phyloP scores from a whole-genome alignment of 352 stramenopile species.

The Pythium phragmitis region DNA sequence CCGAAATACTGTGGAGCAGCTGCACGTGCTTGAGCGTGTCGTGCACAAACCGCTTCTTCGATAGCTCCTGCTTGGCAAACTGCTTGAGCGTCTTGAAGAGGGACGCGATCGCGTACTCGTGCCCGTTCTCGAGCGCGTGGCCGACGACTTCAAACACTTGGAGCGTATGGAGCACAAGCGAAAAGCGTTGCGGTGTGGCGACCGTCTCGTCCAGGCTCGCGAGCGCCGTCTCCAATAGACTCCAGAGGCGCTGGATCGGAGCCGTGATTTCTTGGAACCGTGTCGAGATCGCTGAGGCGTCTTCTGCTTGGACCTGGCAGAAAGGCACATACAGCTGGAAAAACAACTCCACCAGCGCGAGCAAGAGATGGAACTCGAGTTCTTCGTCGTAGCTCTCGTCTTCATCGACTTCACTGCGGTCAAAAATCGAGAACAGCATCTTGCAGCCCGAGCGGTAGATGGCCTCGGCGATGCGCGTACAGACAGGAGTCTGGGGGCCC shows the following conservation, averaged over 20 bases:
- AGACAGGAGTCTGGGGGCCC: neutral
- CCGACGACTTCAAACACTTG: constrained; percentile 66
- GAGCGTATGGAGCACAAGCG: constrained; percentile 57
- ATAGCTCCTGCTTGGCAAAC: constrained; percentile 52
- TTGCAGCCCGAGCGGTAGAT: constrained; percentile 35
- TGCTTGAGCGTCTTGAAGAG: constrained; percentile 42
- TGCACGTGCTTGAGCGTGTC: constrained; percentile 43
- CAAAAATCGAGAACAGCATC: constrained; percentile 68
- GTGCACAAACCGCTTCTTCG: constrained; percentile 45
- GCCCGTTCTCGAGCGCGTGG: constrained; percentile 34
- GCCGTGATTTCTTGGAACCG: constrained; percentile 36
- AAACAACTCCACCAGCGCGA: constrained; percentile 54
- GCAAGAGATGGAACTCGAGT: constrained; percentile 63
- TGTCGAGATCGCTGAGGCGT: neutral
- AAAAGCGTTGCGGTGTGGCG: constrained; percentile 58
- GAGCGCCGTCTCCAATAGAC: constrained; percentile 42
- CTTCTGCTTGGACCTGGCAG: constrained; percentile 15
- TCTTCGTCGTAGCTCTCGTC: constrained; percentile 76
- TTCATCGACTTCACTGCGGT: constrained; percentile 65
- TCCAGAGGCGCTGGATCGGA: constrained; percentile 51
- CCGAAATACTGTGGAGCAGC: constrained; percentile 47
- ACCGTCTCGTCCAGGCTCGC: constrained; percentile 47
- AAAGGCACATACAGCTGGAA: constrained; percentile 61
- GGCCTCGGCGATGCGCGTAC: constrained; percentile 15
- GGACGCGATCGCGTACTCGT: constrained; percentile 35